Conservation (phyloP, 306 rosid genomes). For the Inga laurina region DNA sequence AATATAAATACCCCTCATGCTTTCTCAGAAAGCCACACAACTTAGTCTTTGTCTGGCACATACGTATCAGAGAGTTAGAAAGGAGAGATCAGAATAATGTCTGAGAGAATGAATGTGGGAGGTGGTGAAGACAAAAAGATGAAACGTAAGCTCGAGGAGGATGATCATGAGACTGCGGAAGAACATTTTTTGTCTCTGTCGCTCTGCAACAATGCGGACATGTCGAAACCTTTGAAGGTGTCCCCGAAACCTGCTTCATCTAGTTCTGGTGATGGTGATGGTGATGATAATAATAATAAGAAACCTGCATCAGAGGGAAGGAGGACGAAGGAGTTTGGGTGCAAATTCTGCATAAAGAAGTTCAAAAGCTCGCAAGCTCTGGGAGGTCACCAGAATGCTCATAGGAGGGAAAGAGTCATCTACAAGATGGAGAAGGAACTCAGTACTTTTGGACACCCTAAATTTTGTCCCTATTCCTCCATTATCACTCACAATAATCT, state of each 20-base stretch:
- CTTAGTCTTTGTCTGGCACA: background rate
- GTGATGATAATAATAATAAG: background rate
- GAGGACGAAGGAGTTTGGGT: background rate
- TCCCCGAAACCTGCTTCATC: background rate
- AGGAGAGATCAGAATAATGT: background rate
- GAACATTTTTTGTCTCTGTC: background rate
- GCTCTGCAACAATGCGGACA: background rate
- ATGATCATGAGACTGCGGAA: background rate
- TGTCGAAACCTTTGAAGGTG: background rate
- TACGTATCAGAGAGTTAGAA: background rate
- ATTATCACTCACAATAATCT: background rate
- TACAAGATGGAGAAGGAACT: background rate
- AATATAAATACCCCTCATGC: slow-evolving; percentile 4
- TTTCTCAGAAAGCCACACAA: background rate
- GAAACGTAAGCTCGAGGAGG: background rate
- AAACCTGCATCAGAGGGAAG: background rate
- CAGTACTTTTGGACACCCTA: background rate
- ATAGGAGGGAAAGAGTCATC: background rate
- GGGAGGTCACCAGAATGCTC: slow-evolving; percentile 12
- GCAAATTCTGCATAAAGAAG: background rate
- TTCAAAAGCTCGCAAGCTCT: slow-evolving; percentile 5
- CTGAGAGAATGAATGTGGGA: background rate
- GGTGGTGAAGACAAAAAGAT: background rate
- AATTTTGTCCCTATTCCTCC: background rate
- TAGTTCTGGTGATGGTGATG: background rate